Percentiles rank a stretch among this genome's conserved stretches.
These are phyloP conservation scores for Sclerotinia glacialis DNA, from an alignment of 2,329 filamentous ascomycete genomes.

Conservation along the genomic window DNA sequence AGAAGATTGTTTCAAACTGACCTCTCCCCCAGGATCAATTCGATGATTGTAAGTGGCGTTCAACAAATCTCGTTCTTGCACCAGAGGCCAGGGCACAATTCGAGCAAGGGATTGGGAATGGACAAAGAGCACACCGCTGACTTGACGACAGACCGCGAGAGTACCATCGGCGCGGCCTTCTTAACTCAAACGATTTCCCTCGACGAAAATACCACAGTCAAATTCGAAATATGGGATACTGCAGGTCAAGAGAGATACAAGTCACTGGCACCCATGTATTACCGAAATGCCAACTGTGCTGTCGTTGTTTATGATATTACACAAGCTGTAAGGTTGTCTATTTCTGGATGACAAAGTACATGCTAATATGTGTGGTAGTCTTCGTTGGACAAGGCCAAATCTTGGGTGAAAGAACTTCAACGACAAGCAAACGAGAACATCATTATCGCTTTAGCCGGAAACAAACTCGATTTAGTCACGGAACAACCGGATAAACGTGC, in stretches of 20 bases:
- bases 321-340: conserved; percentile 70
- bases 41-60: conserved; percentile 58
- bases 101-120: not conserved
- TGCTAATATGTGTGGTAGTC: conserved; percentile 53
- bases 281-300: conserved; percentile 98
- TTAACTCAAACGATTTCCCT: conserved; percentile 98
- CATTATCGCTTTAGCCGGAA: conserved; percentile 95
- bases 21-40: conserved; percentile 78
- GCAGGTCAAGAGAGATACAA: conserved; percentile 99
- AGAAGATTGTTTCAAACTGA: conserved; percentile 16
- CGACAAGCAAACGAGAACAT: conserved; percentile 99
- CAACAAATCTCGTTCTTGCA: not conserved
- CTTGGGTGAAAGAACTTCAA: conserved; percentile 98
- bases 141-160: conserved; percentile 30
- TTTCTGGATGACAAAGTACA: not conserved
- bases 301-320: conserved; percentile 99
- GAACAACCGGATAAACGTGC: conserved; percentile 95
- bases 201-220: conserved; percentile 96
- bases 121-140: conserved; percentile 15
- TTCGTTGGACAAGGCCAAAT: conserved; percentile 97
- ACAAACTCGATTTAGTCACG: conserved; percentile 94
- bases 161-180: conserved; percentile 73
- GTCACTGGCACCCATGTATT: conserved; percentile 98
- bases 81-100: not conserved
- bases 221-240: conserved; percentile 99